Evolutionary conservation across 345 rosid genomes (phyloP).

Genomic region (Arabidopsis suecica): DNA sequence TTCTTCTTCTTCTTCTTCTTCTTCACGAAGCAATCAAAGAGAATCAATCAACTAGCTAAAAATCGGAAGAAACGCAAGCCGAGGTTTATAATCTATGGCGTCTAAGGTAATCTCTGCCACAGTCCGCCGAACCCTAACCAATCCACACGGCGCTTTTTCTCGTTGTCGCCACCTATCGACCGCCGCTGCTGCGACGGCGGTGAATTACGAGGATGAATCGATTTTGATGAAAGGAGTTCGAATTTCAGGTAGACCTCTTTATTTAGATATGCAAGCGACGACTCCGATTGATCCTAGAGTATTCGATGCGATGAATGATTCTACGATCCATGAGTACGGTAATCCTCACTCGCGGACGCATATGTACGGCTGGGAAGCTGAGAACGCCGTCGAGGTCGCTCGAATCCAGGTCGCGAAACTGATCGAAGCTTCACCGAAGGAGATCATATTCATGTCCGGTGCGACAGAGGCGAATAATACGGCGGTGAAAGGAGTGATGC

Average conservation of each 20-base stretch:
- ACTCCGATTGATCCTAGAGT: constrained; percentile 96
- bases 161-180: constrained; percentile 50
- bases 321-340: constrained; percentile 66
- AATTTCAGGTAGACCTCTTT: constrained; percentile 74
- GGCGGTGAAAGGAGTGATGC: constrained; percentile 92
- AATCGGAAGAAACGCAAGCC: background rate
- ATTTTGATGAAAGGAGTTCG: constrained; percentile 72
- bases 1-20: constrained; percentile 21
- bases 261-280: constrained; percentile 79
- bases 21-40: constrained; percentile 6
- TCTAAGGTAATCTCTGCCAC: constrained; percentile 59
- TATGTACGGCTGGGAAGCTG: constrained; percentile 97
- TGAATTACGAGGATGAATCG: constrained; percentile 47
- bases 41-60: background rate
- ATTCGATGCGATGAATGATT: constrained; percentile 85
- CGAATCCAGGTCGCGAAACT: constrained; percentile 76
- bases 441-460: constrained; percentile 89
- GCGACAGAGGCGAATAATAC: constrained; percentile 94
- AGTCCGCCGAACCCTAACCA: constrained; percentile 50
- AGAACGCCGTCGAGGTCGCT: constrained; percentile 80
- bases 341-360: constrained; percentile 99
- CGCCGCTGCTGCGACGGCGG: constrained; percentile 36
- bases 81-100: constrained; percentile 55
- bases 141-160: constrained; percentile 2
- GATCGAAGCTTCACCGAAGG: constrained; percentile 85